Percentiles rank a stretch among this genome's conserved stretches.
These are phyloP conservation scores for Saccharomycopsis synnaedendra DNA, from an alignment of 805 yeast genomes.

Conservation along the genomic window DNA sequence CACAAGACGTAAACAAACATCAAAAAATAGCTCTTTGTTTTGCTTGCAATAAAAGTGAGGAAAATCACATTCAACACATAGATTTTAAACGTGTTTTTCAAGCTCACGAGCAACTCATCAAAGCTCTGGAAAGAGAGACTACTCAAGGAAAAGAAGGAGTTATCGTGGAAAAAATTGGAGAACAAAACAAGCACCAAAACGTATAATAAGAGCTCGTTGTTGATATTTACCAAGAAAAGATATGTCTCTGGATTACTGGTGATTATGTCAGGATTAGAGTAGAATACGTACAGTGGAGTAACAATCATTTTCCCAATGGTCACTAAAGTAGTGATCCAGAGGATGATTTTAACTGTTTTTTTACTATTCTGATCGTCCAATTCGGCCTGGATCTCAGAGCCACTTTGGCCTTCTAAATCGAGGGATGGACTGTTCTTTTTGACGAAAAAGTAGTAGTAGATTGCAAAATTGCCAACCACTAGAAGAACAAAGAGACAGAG, in stretches of 20 bases:
- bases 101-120: conserved; percentile 9
- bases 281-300: conserved; percentile 13
- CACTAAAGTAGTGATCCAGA: conserved; percentile 15
- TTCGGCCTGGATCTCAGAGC: not conserved
- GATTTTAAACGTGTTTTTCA: conserved; percentile 15
- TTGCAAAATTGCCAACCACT: not conserved
- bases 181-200: conserved; percentile 13
- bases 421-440: not conserved
- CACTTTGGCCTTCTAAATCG: not conserved
- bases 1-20: conserved; percentile 10
- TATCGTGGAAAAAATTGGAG: conserved; percentile 7
- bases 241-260: conserved; percentile 13
- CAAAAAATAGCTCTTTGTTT: conserved; percentile 12
- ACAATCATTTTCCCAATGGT: conserved; percentile 16
- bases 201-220: conserved; percentile 13
- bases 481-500: conserved; percentile 4
- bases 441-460: conserved; percentile 11
- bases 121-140: conserved; percentile 3
- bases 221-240: conserved; percentile 14
- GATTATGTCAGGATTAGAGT: conserved; percentile 9
- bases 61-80: conserved; percentile 11
- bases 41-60: conserved; percentile 14
- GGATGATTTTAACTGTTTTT: conserved; percentile 13
- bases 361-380: conserved; percentile 9
- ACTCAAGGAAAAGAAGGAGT: conserved; percentile 9